Evolutionary conservation across 495 filamentous ascomycete species (phyloP).

Genomic region (Daldinia childiae): DNA sequence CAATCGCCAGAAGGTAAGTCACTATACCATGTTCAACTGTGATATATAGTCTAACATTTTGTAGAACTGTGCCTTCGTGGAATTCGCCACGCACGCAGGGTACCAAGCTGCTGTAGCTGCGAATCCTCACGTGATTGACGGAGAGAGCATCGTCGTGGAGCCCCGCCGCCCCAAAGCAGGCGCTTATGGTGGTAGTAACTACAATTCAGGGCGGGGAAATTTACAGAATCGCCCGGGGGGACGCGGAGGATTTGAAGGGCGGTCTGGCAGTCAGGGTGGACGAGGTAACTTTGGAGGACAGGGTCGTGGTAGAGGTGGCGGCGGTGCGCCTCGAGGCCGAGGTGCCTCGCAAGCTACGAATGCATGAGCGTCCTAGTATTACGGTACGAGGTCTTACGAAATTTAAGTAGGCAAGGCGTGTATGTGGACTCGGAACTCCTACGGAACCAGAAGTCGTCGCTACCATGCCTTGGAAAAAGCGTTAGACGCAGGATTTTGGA

Average conservation of each 20-base stretch:
- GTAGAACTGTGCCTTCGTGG: conserved; percentile 96
- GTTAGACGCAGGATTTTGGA: conserved; percentile 26
- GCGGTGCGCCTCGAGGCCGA: conserved; percentile 58
- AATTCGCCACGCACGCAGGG: conserved; percentile 80
- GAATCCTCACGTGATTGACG: conserved; percentile 86
- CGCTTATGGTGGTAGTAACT: conserved; percentile 71
- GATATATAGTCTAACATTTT: conserved; percentile 40
- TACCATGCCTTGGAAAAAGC: conserved; percentile 7
- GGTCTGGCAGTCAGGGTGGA: conserved; percentile 68
- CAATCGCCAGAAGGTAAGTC: conserved; percentile 83
- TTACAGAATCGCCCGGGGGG: conserved; percentile 67
- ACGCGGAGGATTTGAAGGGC: conserved; percentile 71
- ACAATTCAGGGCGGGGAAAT: conserved; percentile 67
- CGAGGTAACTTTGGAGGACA: conserved; percentile 73
- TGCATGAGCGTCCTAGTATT: conserved; percentile 40
- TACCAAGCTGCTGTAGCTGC: conserved; percentile 82
- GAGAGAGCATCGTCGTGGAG: conserved; percentile 84
- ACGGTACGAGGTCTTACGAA: neutral
- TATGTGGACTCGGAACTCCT: conserved; percentile 11
- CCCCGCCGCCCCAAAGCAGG: conserved; percentile 81
- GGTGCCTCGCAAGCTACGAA: conserved; percentile 54
- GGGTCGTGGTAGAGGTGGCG: conserved; percentile 66
- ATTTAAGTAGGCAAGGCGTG: neutral
- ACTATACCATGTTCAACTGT: conserved; percentile 1
- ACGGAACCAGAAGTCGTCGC: conserved; percentile 1